phyloP scores from a whole-genome alignment of 2,329 filamentous ascomycete species.

The Lachnellula subtilissima region DNA sequence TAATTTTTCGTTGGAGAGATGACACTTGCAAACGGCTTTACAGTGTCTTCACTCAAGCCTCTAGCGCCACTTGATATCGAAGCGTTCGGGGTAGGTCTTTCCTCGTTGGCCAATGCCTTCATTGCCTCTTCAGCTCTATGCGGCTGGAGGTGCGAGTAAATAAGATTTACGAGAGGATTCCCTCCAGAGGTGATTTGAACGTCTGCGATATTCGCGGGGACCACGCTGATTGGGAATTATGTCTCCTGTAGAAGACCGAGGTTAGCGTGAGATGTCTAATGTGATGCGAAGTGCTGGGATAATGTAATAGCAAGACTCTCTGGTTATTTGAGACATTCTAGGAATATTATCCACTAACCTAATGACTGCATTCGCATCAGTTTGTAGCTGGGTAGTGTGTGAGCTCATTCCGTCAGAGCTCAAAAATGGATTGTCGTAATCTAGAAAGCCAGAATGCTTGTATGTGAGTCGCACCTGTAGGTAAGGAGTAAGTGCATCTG shows the following conservation, averaged over 20 bases:
- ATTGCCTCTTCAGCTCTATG: conserved; percentile 21
- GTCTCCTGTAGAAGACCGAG: conserved; percentile 31
- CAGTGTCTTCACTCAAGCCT: conserved; percentile 17
- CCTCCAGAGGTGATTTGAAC: conserved; percentile 26
- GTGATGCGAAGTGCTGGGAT: too few species aligned
- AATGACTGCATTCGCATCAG: conserved; percentile 47
- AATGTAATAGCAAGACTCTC: not conserved
- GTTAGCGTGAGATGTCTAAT: too few species aligned
- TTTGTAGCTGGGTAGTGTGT: conserved; percentile 47
- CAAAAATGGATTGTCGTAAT: conserved; percentile 17
- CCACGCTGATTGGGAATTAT: conserved; percentile 47
- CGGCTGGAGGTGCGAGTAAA: conserved; percentile 22
- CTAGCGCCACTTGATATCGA: not conserved
- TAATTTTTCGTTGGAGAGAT: not conserved
- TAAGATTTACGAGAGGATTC: conserved; percentile 21
- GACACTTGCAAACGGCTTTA: conserved; percentile 11
- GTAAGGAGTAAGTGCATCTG: conserved; percentile 44
- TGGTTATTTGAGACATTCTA: not conserved
- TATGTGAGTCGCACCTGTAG: conserved; percentile 50
- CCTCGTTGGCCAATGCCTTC: conserved; percentile 17
- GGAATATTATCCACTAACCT: conserved; percentile 13
- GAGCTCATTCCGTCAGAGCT: conserved; percentile 33
- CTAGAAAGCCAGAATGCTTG: conserved; percentile 51
- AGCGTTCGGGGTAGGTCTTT: conserved; percentile 9
- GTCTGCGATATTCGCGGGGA: conserved; percentile 39